A percentile compares a stretch with the other conserved stretches of the same genome.
Evolutionary conservation across 768 basidiomycete species (phyloP).

Genomic region (Pleurotus ostreatus): DNA sequence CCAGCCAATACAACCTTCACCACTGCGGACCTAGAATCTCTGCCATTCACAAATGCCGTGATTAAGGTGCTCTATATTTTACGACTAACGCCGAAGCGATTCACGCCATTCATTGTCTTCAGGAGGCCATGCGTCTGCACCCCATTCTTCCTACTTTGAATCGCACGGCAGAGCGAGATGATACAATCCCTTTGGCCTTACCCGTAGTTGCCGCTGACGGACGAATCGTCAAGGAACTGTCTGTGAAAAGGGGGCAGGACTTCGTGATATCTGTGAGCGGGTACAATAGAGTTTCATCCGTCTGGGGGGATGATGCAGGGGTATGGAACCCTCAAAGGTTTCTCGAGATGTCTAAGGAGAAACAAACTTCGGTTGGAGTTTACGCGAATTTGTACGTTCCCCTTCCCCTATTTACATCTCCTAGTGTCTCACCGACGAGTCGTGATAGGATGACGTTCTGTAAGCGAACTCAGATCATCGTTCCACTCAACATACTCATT

Average conservation of each 20-base stretch:
- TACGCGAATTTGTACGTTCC: constrained; percentile 22
- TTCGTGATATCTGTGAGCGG: constrained; percentile 29
- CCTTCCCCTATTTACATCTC: not conserved
- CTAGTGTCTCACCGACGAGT: not conserved
- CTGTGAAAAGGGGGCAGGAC: constrained; percentile 30
- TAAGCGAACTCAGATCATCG: not conserved
- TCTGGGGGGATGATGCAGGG: constrained; percentile 18
- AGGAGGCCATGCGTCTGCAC: constrained; percentile 28
- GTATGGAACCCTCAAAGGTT: constrained; percentile 17
- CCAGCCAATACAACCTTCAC: not conserved
- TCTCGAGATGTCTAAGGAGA: constrained; percentile 7
- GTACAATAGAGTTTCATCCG: constrained; percentile 26
- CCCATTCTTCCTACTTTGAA: constrained; percentile 23
- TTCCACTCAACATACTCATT: not conserved
- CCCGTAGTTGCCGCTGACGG: constrained; percentile 31
- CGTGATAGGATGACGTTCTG: not conserved
- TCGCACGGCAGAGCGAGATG: constrained; percentile 24
- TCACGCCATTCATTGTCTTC: not conserved
- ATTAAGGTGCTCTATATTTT: not conserved
- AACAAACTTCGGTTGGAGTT: constrained; percentile 18
- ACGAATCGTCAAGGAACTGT: constrained; percentile 24
- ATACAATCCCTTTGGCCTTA: constrained; percentile 37
- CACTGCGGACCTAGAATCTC: not conserved
- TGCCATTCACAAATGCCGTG: constrained; percentile 3
- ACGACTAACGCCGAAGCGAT: not conserved